Evolutionary conservation across 208 protist species (phyloP), one percentile per base, ranked within the genome.

Genomic region (Leishmania lainsoni): DNA sequence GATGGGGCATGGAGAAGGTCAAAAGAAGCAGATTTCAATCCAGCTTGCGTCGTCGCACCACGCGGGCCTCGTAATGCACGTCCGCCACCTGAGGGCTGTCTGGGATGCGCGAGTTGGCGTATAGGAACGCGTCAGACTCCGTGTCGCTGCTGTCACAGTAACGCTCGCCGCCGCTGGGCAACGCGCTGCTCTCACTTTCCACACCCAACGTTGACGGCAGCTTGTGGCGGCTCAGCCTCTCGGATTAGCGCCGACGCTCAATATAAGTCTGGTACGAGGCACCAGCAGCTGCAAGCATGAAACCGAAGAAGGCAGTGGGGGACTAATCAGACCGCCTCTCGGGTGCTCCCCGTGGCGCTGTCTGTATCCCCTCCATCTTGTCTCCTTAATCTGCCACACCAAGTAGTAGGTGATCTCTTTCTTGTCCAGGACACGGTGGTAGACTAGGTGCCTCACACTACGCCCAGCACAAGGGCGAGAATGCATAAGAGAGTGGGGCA

Each of bases 1-100:
- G 5, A 83, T 45, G 35, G 16, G 83, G 75, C 78, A 85, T 17
- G 35, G 66, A 85, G 66, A 81, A 83, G 63, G 42, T 61, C 26
- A 70, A 35, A 22, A 80, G 70, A 49, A 51, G 73, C 42, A 83
- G 0, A 17, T 74, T n/a, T 12, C 79, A 14, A 42, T 78, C 79
- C 59, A 51, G 52, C 26, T 42, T 39, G 2, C 73, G 80, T 2
- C 75, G 75, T 17, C n/a, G 16, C 54, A 0, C 14, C 56, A 80
- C 75, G 17, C 49, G 35, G 54, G 51, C 74, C 68, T 84, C 80
- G 45, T 76, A 65, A 42, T 74, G 68, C 51, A 81, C 59, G 14
- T 39, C 10, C 29, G 22, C 39, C 3, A 75, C 69, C n/a, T 20
- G 56, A 16, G 39, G 39, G 52, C 45, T 51, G 32, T 79, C 69